These are phyloP conservation scores for Litsea cubeba DNA, from an alignment of 164 flowering plant species.

Conservation along the genomic window DNA sequence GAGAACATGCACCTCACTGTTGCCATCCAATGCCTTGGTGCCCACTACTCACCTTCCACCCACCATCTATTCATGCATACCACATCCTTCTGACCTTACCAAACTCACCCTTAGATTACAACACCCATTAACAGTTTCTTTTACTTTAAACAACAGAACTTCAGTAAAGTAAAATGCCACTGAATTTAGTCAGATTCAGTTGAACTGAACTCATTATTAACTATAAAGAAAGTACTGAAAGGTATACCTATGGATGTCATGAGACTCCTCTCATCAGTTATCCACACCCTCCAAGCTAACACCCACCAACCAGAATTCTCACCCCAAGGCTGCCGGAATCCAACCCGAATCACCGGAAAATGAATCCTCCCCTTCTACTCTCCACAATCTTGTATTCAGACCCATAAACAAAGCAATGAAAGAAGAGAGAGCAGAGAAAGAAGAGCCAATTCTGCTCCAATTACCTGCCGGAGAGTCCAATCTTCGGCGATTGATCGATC, in stretches of 20 bases:
- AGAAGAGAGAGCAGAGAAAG: conserved; percentile 15
- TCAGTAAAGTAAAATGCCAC: conserved; percentile 16
- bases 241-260: neutral
- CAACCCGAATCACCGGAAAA: conserved; percentile 10
- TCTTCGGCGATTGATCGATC: conserved; percentile 36
- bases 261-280: neutral
- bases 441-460: conserved; percentile 3
- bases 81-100: neutral
- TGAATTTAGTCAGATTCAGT: neutral
- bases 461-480: conserved; percentile 15
- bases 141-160: conserved; percentile 9
- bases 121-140: neutral
- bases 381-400: neutral
- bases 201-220: neutral
- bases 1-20: neutral
- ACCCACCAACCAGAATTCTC: conserved; percentile 1
- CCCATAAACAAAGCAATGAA: conserved; percentile 27
- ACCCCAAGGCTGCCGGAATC: neutral
- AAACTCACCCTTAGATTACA: neutral
- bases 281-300: neutral
- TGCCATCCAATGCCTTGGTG: neutral
- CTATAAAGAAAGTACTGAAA: neutral
- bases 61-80: neutral
- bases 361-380: conserved; percentile 10
- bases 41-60: neutral